These are phyloP conservation scores for Eucalyptus marginata DNA, from an alignment of 345 rosid genomes.

Conservation along the genomic window DNA sequence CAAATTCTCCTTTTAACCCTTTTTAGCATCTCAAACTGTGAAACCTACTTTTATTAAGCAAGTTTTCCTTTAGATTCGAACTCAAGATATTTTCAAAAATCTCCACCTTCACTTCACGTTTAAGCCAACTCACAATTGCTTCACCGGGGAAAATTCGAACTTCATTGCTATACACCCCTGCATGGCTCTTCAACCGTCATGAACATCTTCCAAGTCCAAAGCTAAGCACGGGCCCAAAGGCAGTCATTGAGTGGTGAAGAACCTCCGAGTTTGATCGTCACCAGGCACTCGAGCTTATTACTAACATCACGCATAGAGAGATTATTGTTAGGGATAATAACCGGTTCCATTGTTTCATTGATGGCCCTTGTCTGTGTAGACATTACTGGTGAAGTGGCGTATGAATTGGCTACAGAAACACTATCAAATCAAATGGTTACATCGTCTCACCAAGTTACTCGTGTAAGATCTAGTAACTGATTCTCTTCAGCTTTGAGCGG, in stretches of 20 bases:
- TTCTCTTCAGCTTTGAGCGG: neutral
- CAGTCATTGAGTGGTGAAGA: constrained; percentile 52
- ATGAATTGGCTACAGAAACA: neutral
- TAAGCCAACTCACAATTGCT: neutral
- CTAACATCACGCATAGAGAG: constrained; percentile 38
- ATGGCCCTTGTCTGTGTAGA: constrained; percentile 55
- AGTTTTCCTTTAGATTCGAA: too few species aligned
- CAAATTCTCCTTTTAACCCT: neutral
- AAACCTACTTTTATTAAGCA: neutral
- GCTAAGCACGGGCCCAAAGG: constrained; percentile 17
- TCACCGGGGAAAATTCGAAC: too few species aligned
- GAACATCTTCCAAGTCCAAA: constrained; percentile 4
- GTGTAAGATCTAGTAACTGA: neutral
- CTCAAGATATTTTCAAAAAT: too few species aligned
- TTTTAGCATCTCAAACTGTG: neutral
- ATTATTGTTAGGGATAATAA: constrained; percentile 51
- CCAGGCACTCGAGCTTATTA: constrained; percentile 38
- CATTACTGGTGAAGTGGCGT: constrained; percentile 35
- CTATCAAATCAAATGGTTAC: neutral
- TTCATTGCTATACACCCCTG: neutral
- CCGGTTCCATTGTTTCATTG: constrained; percentile 44
- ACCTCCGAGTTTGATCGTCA: constrained; percentile 72
- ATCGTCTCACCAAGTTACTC: neutral
- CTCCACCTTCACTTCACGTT: too few species aligned
- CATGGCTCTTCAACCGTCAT: neutral